Conservation (phyloP, 225 moss, liverwort and hornwort species). For the Polytrichum commune region DNA sequence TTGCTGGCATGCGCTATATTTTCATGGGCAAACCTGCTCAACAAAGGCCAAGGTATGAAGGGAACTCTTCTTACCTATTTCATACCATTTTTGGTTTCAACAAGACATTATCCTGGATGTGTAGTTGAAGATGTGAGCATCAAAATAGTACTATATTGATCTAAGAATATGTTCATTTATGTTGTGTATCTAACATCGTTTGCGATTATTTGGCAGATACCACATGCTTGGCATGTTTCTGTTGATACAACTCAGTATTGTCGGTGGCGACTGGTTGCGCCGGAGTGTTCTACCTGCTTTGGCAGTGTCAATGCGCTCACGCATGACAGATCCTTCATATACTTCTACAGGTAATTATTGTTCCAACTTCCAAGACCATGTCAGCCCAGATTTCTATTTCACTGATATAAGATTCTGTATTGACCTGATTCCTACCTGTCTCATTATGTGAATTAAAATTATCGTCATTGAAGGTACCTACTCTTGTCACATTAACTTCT, state of each 20-base stretch:
- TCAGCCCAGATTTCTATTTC: not conserved
- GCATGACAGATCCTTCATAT: slow-evolving; percentile 50
- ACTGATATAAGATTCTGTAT: not conserved
- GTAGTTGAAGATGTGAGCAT: not conserved
- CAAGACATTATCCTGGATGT: not conserved
- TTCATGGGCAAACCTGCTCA: slow-evolving; percentile 89
- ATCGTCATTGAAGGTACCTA: too few relatives aligned
- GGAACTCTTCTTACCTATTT: slow-evolving; percentile 2
- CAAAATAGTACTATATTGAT: not conserved
- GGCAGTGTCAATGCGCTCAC: slow-evolving; percentile 70
- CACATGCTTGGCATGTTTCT: slow-evolving; percentile 99
- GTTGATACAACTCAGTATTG: slow-evolving; percentile 86
- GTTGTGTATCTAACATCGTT: not conserved
- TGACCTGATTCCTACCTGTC: too few relatives aligned
- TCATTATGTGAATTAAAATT: too few relatives aligned
- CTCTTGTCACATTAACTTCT: too few relatives aligned
- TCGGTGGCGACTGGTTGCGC: slow-evolving; percentile 91
- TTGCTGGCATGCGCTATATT: slow-evolving; percentile 83
- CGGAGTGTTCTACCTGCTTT: slow-evolving; percentile 78
- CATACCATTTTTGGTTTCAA: not conserved
- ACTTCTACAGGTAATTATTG: slow-evolving; percentile 51
- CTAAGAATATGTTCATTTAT: not conserved
- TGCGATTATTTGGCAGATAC: slow-evolving; percentile 63
- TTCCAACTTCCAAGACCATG: not conserved
- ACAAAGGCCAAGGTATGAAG: slow-evolving; percentile 81